Percentiles rank a stretch among this genome's conserved stretches.
Conservation (phyloP, 2,329 filamentous ascomycete species). For the Hirsutella thompsonii region DNA sequence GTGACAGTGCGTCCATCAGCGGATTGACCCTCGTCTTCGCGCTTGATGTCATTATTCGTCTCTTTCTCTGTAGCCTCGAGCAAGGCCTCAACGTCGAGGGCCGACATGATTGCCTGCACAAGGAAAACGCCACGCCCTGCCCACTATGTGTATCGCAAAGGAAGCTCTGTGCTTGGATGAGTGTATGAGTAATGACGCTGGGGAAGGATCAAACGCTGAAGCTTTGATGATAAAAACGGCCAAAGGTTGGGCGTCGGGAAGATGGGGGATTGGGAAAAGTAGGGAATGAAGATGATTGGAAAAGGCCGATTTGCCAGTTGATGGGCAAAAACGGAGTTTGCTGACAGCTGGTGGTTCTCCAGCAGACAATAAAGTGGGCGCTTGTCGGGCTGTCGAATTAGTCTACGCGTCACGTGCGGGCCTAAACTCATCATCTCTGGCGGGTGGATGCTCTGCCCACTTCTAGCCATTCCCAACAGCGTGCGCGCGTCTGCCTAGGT, state of each 20-base stretch:
- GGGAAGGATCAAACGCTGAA: too few species aligned
- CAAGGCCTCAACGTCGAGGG: constrained; percentile 72
- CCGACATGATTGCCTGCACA: constrained; percentile 25
- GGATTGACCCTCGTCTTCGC: constrained; percentile 24
- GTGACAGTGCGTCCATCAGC: not conserved
- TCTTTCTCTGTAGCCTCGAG: constrained; percentile 71
- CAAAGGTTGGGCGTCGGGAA: too few species aligned
- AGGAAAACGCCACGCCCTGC: constrained; percentile 5
- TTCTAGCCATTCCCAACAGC: too few species aligned
- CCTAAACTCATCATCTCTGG: too few species aligned
- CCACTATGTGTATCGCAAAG: too few species aligned
- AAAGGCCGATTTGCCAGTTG: not conserved
- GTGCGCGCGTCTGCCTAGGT: too few species aligned
- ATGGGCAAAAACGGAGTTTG: constrained; percentile 1
- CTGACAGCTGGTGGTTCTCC: too few species aligned
- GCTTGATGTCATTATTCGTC: constrained; percentile 32
- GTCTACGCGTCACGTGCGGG: too few species aligned
- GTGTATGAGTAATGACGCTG: not conserved
- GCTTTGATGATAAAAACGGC: too few species aligned
- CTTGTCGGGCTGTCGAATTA: too few species aligned
- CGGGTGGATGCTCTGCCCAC: too few species aligned
- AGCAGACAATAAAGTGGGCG: not conserved
- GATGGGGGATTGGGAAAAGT: not conserved
- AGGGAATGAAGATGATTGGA: not conserved
- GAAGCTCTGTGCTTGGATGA: not conserved